A percentile compares a stretch with the other conserved stretches of the same genome.
Conservation (phyloP, 306 rosid species). For the Corylus avellana region DNA sequence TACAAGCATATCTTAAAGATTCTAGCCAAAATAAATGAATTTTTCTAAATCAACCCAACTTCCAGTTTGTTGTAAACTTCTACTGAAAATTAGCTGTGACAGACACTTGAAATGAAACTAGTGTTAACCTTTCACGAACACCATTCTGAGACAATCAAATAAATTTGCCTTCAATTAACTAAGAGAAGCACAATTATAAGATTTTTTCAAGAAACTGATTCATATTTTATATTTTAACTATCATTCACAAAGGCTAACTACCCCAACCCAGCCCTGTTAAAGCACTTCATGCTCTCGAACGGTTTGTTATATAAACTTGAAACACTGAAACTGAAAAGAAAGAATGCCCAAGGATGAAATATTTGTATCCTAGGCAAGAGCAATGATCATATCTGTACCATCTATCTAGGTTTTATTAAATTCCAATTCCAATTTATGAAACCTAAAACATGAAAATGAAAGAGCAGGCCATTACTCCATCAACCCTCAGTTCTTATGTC, state of each 20-base stretch:
- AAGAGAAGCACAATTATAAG: too few relatives aligned
- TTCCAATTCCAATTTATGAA: background rate
- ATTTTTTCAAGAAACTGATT: too few relatives aligned
- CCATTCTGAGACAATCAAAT: too few relatives aligned
- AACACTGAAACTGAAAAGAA: background rate
- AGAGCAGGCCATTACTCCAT: background rate
- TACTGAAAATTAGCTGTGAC: background rate
- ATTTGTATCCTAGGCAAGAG: background rate
- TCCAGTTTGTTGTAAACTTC: background rate
- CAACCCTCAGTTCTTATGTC: background rate
- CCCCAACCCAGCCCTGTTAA: too few relatives aligned
- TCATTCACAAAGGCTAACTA: too few relatives aligned
- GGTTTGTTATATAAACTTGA: background rate
- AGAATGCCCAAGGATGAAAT: background rate
- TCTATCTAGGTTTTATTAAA: background rate
- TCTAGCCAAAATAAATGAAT: background rate
- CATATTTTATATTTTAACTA: too few relatives aligned
- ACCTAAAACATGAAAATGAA: background rate
- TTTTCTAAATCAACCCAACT: background rate
- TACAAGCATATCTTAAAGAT: background rate
- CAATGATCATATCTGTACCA: background rate
- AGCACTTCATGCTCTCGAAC: background rate
- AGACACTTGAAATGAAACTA: background rate
- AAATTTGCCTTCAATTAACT: too few relatives aligned
- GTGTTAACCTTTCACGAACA: background rate